Percentiles rank a stretch among this genome's conserved stretches.
These are phyloP conservation scores for Aspergillus indologenus DNA, from an alignment of 495 filamentous ascomycete genomes.

Conservation along the genomic window DNA sequence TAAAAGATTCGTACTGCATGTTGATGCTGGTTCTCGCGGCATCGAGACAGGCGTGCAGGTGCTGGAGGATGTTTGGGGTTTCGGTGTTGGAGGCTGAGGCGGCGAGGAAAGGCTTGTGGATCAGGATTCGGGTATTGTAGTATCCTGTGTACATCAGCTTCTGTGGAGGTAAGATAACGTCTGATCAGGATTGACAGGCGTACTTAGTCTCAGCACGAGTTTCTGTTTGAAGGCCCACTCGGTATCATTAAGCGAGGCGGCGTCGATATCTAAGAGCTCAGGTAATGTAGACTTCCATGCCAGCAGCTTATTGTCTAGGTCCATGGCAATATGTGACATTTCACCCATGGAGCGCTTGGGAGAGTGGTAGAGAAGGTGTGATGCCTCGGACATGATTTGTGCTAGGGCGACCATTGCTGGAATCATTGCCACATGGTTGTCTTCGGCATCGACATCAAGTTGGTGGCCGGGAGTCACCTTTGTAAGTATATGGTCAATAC, in stretches of 20 bases:
- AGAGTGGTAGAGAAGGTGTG: conserved; percentile 29
- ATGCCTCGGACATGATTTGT: conserved; percentile 29
- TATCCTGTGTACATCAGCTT: conserved; percentile 18
- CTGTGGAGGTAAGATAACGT: not conserved
- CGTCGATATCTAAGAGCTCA: conserved; percentile 18
- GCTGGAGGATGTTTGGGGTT: conserved; percentile 12
- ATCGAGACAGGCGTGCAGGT: conserved; percentile 22
- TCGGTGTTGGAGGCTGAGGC: conserved; percentile 18
- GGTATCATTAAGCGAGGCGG: conserved; percentile 21
- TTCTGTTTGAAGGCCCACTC: conserved; percentile 33
- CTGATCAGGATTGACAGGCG: not conserved
- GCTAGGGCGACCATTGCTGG: conserved; percentile 27
- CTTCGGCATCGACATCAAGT: conserved; percentile 24
- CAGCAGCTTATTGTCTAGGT: conserved; percentile 18
- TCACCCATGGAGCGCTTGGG: conserved; percentile 19
- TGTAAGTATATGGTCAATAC: not conserved
- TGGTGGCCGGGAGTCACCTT: conserved; percentile 5
- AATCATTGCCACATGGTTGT: conserved; percentile 27
- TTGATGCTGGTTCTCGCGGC: conserved; percentile 25
- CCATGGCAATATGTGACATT: conserved; percentile 24
- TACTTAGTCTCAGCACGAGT: conserved; percentile 24
- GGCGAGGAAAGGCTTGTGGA: conserved; percentile 26
- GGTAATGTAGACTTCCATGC: conserved; percentile 24
- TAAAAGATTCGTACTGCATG: conserved; percentile 30
- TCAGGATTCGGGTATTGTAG: conserved; percentile 27